Conservation (phyloP, 1,284 basidiomycete species). For the Chalciporus piperatoides region DNA sequence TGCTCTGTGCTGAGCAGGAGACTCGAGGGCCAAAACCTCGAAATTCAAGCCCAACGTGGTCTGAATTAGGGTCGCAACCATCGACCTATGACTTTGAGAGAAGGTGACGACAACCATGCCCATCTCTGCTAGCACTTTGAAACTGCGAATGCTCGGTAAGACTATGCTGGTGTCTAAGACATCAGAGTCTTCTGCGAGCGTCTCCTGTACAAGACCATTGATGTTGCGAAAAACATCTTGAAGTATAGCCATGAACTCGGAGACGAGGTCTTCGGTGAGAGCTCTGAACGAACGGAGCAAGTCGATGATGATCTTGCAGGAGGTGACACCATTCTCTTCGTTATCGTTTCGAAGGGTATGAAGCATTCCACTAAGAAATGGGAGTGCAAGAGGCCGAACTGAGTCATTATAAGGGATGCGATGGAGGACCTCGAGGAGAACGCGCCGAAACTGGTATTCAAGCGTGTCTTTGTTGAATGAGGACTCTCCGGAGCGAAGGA, state of each 20-base stretch:
- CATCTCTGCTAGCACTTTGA: conserved; percentile 95
- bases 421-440: conserved; percentile 85
- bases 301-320: conserved; percentile 93
- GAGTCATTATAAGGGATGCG: conserved; percentile 83
- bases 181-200: conserved; percentile 65
- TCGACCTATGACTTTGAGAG: conserved; percentile 74
- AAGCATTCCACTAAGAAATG: conserved; percentile 77
- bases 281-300: conserved; percentile 64
- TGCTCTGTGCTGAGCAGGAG: conserved; percentile 83
- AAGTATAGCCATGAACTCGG: conserved; percentile 78
- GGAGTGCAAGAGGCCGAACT: conserved; percentile 65
- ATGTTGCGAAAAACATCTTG: conserved; percentile 80
- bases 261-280: conserved; percentile 75
- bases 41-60: conserved; percentile 76
- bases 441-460: conserved; percentile 86
- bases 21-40: conserved; percentile 73
- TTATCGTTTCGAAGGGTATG: conserved; percentile 87
- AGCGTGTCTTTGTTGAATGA: conserved; percentile 74
- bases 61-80: conserved; percentile 69
- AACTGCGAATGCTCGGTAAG: conserved; percentile 77
- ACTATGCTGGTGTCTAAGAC: conserved; percentile 54
- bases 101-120: conserved; percentile 92
- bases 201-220: conserved; percentile 70
- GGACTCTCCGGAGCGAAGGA: conserved; percentile 75
- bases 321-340: conserved; percentile 91